Base-by-base conservation (phyloP, 768 basidiomycete species). In the Xerocomellus dryophilus region DNA sequence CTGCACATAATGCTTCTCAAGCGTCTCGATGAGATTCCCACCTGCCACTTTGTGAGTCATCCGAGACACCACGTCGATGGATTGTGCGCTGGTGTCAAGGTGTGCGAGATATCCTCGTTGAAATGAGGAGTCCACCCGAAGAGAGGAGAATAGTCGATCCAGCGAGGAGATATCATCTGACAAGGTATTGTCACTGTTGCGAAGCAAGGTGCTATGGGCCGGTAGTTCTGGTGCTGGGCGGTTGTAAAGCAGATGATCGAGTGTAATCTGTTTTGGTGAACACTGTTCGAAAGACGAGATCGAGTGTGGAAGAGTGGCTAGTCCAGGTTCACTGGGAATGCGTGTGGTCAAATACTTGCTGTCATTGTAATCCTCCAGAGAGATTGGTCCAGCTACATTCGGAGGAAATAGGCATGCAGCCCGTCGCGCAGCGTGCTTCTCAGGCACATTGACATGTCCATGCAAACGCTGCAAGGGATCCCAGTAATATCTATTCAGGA, bases 211-310 rank as follows among this genome's bases (percentile, higher is more conserved):
- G 23, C 17, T 2, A 14, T 23, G 36, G 9, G 25, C 7, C 1
- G 21, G 39, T 23, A 35, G 25, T 4, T 42, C 40, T 12, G 51
- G 41, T 1, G 31, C 29, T 32, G 12, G 8, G 2, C 15, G 34
- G 44, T 11, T 17, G 31, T 2, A n/a, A 61, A 45, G 7, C 12
- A 56, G 4, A 9, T 35, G 12, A 17, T 40, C 36, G 5, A 41
- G 38, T 4, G 45, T 41, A 20, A 49, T 21, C 7, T 6, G 25
- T 38, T 14, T 29, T 0, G 3, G 11, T 20, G 2, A 7, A 8
- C 0, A 3, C n/a, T 27, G 14, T 4, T 38, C 9, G 11, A 4
- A 4, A 41, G 21, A 8, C 1, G 8, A 6, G 1, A 4, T 1
- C 11, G 2, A 6, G 4, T 2, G 27, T 17, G n/a, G 20, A 14